phyloP scores from a whole-genome alignment of 2,329 filamentous ascomycete genomes.

The Talaromyces albobiverticillius region DNA sequence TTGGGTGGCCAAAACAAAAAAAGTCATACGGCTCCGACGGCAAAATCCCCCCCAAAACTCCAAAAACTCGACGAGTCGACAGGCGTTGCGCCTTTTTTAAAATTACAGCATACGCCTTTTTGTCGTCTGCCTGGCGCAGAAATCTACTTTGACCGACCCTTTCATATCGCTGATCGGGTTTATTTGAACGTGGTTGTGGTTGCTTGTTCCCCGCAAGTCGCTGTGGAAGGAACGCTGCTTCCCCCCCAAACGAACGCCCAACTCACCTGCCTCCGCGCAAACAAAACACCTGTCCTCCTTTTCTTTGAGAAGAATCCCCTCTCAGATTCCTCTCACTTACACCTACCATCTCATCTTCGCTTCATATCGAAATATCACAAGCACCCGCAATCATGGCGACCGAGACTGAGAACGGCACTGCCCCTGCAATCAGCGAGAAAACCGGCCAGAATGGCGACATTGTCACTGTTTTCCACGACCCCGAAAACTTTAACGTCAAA shows the following conservation, averaged over 20 bases:
- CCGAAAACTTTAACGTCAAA: conserved; percentile 99
- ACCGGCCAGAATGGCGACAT: conserved; percentile 33
- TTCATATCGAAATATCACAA: not conserved
- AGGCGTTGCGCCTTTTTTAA: conserved; percentile 13
- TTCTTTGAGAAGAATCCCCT: not conserved
- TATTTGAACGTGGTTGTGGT: not conserved
- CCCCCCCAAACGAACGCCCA: not conserved
- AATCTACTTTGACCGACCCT: conserved; percentile 4
- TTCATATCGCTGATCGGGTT: not conserved
- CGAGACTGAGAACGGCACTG: conserved; percentile 14
- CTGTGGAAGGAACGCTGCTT: not conserved
- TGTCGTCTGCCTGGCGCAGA: conserved; percentile 40
- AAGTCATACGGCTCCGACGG: conserved; percentile 9
- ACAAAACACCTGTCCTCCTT: no score
- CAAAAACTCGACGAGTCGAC: not conserved
- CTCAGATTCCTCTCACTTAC: not conserved
- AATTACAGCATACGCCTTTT: not conserved
- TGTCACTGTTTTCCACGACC: conserved; percentile 95
- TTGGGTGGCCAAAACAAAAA: conserved; percentile 14
- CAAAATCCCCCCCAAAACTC: conserved; percentile 9
- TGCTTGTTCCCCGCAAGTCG: conserved; percentile 1
- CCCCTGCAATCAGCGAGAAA: conserved; percentile 13
- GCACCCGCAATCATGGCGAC: conserved; percentile 13
- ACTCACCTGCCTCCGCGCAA: conserved; percentile 8
- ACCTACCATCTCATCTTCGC: not conserved